Base-by-base conservation (phyloP, 495 filamentous ascomycete species). In the Trichoderma gamsii region DNA sequence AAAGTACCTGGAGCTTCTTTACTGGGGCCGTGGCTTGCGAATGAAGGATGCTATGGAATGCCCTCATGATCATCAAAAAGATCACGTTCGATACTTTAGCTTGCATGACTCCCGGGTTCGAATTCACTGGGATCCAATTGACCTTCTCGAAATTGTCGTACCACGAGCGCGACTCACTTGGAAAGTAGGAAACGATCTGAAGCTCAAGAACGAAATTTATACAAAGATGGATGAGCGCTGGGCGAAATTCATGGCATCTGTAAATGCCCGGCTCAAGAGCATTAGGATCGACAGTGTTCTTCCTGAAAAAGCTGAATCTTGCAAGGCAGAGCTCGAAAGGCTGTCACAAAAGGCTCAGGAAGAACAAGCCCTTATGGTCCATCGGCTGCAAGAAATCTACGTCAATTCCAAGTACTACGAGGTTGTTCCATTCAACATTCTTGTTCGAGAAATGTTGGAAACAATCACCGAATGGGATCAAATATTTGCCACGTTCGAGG, bases 1-100 rank as follows among this genome's bases (percentile, higher is more conserved):
- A 4, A 99, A 99, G 77, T 99, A 97, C 72, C 83, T 99, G 32
- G 96, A 99, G 77, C 81, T 99, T 18, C 95, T 92, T 3, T 98
- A 97, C 73, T 98, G 93, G 94, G 95, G 92, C 74, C 89, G 84
- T 66, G 89, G 92, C 64, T 77, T 97, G 51, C 90, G 87, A 73
- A 83, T 93, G 35, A 86, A 92, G 65, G 89, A 88, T 18, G 89
- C 90, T 12, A 85, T 90, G n/a, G 74, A 74, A 56, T 99, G 96
- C 72, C 89, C 90, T 4, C 96, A 99, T 73, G 93, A 98, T 74
- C 85, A 97, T 68, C 92, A 97, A 76, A 87, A 90, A 56, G 89
- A 98, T 75, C 92, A 98, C 73, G 83, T 97, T 49, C 86, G 92
- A 25, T 98, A 92, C 72, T 98, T 98, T 76, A 93, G 93, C 61